Conservation (phyloP, 2,329 filamentous ascomycete genomes). For the Sphaerulina musiva region DNA sequence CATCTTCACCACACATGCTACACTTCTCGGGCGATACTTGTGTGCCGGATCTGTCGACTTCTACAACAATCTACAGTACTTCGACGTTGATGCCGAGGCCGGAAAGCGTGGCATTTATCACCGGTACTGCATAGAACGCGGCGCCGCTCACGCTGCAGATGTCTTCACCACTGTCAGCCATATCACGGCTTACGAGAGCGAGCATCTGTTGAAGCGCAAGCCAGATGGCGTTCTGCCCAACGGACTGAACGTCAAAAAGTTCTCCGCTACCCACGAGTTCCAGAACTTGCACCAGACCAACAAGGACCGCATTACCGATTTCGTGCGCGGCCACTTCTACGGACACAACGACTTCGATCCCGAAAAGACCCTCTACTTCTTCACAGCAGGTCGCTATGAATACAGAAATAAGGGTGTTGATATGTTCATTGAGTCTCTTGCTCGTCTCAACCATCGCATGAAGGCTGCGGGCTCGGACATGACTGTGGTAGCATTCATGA, state of each 20-base stretch:
- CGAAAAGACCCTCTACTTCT: slow-evolving; percentile 95
- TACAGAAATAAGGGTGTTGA: slow-evolving; percentile 98
- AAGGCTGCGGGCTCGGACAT: slow-evolving; percentile 80
- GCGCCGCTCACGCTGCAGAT: slow-evolving; percentile 82
- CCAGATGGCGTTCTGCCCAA: slow-evolving; percentile 95
- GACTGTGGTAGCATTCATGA: slow-evolving; percentile 95
- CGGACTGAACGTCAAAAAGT: slow-evolving; percentile 96
- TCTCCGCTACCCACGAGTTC: slow-evolving; percentile 97
- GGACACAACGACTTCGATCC: slow-evolving; percentile 96
- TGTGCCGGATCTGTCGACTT: slow-evolving; percentile 97
- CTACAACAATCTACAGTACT: slow-evolving; percentile 97
- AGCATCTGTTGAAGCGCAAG: slow-evolving; percentile 94
- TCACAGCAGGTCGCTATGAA: slow-evolving; percentile 94
- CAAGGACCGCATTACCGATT: slow-evolving; percentile 97
- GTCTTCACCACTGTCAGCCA: slow-evolving; percentile 99
- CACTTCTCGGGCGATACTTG: slow-evolving; percentile 87
- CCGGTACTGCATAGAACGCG: slow-evolving; percentile 94
- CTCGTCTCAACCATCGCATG: slow-evolving; percentile 86
- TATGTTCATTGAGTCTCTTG: slow-evolving; percentile 98
- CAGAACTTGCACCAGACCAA: slow-evolving; percentile 95
- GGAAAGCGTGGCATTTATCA: slow-evolving; percentile 98
- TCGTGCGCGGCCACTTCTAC: slow-evolving; percentile 96
- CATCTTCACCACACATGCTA: slow-evolving; percentile 97
- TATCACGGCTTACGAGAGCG: slow-evolving; percentile 96
- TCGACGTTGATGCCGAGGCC: slow-evolving; percentile 92